Evolutionary conservation across 2,329 filamentous ascomycete genomes (phyloP).

Genomic region (Cercospora sp.): DNA sequence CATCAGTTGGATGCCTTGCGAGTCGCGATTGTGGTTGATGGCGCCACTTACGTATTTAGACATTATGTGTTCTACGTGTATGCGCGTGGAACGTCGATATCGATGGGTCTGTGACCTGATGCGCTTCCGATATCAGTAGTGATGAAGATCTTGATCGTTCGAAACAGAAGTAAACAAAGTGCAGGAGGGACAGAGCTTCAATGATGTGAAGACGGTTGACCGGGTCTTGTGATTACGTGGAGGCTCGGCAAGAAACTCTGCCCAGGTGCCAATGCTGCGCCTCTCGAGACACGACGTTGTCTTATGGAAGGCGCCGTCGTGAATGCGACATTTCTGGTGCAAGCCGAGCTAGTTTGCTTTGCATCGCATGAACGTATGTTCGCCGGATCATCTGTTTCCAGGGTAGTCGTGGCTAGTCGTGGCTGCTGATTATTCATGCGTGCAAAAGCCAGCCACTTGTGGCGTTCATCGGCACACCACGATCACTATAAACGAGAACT

Average conservation of each 20-base stretch:
- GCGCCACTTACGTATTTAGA: constrained; percentile 14
- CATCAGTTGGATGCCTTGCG: not conserved
- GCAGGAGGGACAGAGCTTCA: constrained; percentile 1
- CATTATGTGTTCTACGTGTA: not conserved
- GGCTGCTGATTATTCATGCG: not conserved
- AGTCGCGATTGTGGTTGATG: not conserved
- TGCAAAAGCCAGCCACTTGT: not conserved
- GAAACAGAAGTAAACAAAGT: constrained; percentile 4
- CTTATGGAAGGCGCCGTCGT: not conserved
- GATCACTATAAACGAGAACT: not conserved
- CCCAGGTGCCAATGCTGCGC: constrained; percentile 5
- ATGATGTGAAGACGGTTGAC: constrained; percentile 1
- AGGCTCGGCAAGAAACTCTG: constrained; percentile 2
- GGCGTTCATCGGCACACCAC: not conserved
- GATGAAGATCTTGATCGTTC: not conserved
- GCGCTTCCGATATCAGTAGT: not conserved
- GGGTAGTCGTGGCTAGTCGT: not conserved
- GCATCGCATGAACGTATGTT: not conserved
- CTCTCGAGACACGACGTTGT: constrained; percentile 1
- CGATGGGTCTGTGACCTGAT: not conserved
- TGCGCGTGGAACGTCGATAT: not conserved
- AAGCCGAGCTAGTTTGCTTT: not conserved
- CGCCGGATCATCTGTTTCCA: not conserved
- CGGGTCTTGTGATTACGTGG: constrained; percentile 7
- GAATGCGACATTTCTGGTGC: not conserved